Evolutionary conservation across 2,329 filamentous ascomycete genomes (phyloP).

Genomic region (Raffaelea arxii): DNA sequence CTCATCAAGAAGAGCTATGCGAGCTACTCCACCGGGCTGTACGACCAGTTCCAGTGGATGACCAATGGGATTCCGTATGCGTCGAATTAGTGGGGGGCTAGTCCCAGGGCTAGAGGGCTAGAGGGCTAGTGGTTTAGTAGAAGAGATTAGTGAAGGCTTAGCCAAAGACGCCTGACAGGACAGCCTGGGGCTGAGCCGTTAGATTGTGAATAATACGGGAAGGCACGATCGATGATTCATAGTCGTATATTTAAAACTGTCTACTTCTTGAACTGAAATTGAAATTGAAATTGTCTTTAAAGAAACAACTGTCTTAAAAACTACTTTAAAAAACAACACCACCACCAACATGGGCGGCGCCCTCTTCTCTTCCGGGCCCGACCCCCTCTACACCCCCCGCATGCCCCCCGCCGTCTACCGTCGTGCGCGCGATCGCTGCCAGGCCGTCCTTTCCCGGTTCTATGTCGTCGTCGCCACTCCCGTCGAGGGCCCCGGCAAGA

Average conservation of each 20-base stretch:
- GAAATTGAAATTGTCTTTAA: too few relatives aligned
- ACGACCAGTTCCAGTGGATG: conserved; percentile 81
- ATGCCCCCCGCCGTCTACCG: conserved; percentile 52
- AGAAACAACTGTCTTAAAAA: too few relatives aligned
- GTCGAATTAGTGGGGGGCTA: conserved; percentile 14
- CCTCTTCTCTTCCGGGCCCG: conserved; percentile 38
- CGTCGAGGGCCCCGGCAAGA: conserved; percentile 60
- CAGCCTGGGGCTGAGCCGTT: too few relatives aligned
- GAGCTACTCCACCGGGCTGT: conserved; percentile 86
- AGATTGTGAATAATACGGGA: too few relatives aligned
- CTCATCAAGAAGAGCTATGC: conserved; percentile 83
- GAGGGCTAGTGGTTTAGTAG: not conserved
- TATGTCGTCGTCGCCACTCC: conserved; percentile 49
- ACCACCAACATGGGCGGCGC: conserved; percentile 51
- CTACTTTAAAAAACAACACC: not conserved
- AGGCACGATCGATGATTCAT: too few relatives aligned
- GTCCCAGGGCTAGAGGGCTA: too few relatives aligned
- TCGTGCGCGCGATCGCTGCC: conserved; percentile 34
- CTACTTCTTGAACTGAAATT: too few relatives aligned
- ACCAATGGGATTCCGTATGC: conserved; percentile 16
- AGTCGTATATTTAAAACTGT: too few relatives aligned
- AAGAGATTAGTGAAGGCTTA: too few relatives aligned
- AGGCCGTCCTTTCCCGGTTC: conserved; percentile 35
- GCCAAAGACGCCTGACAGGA: too few relatives aligned
- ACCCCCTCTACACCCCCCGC: conserved; percentile 51